A percentile compares a stretch with the other conserved stretches of the same genome.
phyloP scores from a whole-genome alignment of 352 stramenopile genomes.

The Globisporangium carolinianum region DNA sequence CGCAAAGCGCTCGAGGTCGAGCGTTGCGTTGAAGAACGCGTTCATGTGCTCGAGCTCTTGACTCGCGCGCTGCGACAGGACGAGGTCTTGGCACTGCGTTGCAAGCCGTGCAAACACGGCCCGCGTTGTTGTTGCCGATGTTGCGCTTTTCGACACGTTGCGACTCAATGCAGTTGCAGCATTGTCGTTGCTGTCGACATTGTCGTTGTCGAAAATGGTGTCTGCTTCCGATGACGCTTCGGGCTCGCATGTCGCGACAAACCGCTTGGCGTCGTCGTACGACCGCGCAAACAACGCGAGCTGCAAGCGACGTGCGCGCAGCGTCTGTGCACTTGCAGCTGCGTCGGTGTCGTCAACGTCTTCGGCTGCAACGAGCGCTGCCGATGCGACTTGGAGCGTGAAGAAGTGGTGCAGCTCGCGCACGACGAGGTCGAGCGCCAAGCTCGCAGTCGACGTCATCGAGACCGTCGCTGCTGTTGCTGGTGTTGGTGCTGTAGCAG shows the following conservation, averaged over 20 bases:
- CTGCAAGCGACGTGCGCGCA: conserved; percentile 1
- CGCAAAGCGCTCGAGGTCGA: conserved; percentile 54
- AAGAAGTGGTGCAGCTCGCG: conserved; percentile 43
- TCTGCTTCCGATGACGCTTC: conserved; percentile 1
- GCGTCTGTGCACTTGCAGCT: background rate
- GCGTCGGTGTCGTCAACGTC: background rate
- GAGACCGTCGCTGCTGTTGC: too few species aligned
- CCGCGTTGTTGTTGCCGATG: too few species aligned
- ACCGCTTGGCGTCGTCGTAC: conserved; percentile 11
- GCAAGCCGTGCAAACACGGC: conserved; percentile 26
- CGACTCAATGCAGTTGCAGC: too few species aligned
- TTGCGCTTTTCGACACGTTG: too few species aligned
- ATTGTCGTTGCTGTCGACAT: background rate
- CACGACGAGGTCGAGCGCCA: conserved; percentile 11
- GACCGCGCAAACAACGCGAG: conserved; percentile 4
- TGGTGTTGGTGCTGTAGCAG: background rate
- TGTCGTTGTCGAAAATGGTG: background rate
- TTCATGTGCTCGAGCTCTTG: conserved; percentile 62
- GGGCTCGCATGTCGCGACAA: conserved; percentile 4
- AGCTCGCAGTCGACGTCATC: too few species aligned
- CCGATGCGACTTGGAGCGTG: conserved; percentile 20
- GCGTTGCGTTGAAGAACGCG: conserved; percentile 46
- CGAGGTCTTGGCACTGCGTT: conserved; percentile 31
- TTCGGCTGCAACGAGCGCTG: background rate
- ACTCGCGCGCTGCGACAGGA: conserved; percentile 44